Conservation (phyloP, 805 yeast species). For the Candida pseudoglaebosa region DNA sequence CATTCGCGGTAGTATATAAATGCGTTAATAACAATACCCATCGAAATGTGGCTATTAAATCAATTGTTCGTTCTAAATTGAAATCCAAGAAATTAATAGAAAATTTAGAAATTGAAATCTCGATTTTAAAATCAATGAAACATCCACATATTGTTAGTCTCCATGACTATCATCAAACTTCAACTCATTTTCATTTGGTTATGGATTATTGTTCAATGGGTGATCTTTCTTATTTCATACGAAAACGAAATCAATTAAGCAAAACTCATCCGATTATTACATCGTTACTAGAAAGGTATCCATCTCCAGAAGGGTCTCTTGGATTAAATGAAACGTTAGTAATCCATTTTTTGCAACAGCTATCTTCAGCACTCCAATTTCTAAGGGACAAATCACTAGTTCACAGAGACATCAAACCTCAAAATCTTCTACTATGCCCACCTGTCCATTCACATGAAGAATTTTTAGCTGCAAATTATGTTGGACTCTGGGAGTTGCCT, state of each 20-base stretch:
- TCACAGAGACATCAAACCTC: slow-evolving; percentile 95
- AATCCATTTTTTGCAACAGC: slow-evolving; percentile 80
- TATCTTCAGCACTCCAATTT: slow-evolving; percentile 79
- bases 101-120: slow-evolving; percentile 88
- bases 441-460: slow-evolving; percentile 65
- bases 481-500: slow-evolving; percentile 87
- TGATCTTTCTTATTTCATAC: slow-evolving; percentile 83
- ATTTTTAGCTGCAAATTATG: slow-evolving; percentile 55
- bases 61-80: slow-evolving; percentile 77
- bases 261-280: slow-evolving; percentile 75
- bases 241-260: slow-evolving; percentile 66
- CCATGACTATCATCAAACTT: slow-evolving; percentile 76
- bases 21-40: slow-evolving; percentile 56
- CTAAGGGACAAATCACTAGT: slow-evolving; percentile 80
- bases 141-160: slow-evolving; percentile 92
- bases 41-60: slow-evolving; percentile 79
- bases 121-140: slow-evolving; percentile 78
- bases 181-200: slow-evolving; percentile 75
- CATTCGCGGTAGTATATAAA: slow-evolving; percentile 93
- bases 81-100: slow-evolving; percentile 84
- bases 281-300: slow-evolving; percentile 73
- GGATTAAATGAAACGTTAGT: slow-evolving; percentile 81
- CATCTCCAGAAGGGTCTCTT: slow-evolving; percentile 70
- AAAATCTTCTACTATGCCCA: slow-evolving; percentile 76
- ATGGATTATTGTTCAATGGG: slow-evolving; percentile 98